These are phyloP conservation scores for Wickerhamomyces sp. DNA, from an alignment of 1,139 yeast genomes.

Conservation along the genomic window DNA sequence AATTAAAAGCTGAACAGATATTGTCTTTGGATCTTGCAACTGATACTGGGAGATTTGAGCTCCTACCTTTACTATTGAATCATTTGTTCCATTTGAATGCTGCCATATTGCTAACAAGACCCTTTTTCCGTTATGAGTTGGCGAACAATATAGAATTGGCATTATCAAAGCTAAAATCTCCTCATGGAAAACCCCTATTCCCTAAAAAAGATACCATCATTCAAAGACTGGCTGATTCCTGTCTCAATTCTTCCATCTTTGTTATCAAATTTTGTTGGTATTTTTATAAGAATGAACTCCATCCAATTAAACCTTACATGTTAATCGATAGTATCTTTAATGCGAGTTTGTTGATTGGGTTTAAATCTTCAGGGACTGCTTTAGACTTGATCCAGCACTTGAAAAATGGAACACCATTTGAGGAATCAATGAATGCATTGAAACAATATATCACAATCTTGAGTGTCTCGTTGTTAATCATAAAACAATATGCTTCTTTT, in stretches of 20 bases:
- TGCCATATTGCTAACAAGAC: constrained; percentile 37
- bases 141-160: constrained; percentile 13
- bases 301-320: constrained; percentile 26
- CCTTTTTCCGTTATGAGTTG: constrained; percentile 36
- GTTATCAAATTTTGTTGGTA: constrained; percentile 29
- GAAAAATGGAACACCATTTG: not conserved
- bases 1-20: constrained; percentile 13
- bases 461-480: constrained; percentile 12
- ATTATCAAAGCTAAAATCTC: constrained; percentile 3
- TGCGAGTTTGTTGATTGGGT: constrained; percentile 21
- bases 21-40: constrained; percentile 10
- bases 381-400: constrained; percentile 2
- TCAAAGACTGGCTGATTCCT: constrained; percentile 26
- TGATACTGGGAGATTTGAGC: constrained; percentile 11
- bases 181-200: constrained; percentile 5
- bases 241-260: constrained; percentile 32
- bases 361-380: constrained; percentile 11
- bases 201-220: constrained; percentile 1
- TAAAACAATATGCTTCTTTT: constrained; percentile 13
- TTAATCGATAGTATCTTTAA: constrained; percentile 23
- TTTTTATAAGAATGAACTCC: constrained; percentile 24
- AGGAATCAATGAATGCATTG: not conserved
- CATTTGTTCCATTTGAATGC: constrained; percentile 38
- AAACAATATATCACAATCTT: constrained; percentile 4
- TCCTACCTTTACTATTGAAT: constrained; percentile 26